Conservation (phyloP, 495 filamentous ascomycete genomes). For the Pseudoneurospora amorphoporcata region DNA sequence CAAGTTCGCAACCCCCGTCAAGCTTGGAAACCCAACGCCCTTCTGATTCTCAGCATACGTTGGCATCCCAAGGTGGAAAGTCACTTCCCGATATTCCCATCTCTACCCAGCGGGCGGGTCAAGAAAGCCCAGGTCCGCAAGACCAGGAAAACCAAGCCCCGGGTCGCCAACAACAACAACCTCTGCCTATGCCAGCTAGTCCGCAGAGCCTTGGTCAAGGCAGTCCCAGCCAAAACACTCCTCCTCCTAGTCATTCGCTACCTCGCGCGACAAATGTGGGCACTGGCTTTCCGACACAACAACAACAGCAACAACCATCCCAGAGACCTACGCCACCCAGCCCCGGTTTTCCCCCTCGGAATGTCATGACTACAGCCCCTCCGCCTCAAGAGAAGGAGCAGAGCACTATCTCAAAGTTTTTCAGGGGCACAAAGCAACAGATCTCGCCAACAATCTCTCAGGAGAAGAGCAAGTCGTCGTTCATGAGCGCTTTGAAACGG, state of each 20-base stretch:
- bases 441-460: slow-evolving; percentile 10
- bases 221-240: neutral
- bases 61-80: neutral
- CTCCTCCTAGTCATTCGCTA: neutral
- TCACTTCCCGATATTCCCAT: neutral
- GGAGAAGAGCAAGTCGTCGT: slow-evolving; percentile 18
- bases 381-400: slow-evolving; percentile 18
- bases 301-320: neutral
- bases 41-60: neutral
- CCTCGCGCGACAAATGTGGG: neutral
- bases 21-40: neutral
- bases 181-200: neutral
- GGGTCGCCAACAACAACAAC: neutral
- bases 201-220: neutral
- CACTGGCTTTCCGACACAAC: neutral
- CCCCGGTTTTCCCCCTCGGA: neutral
- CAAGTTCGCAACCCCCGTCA: neutral
- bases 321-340: neutral
- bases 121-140: neutral
- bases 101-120: neutral
- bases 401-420: slow-evolving; percentile 24
- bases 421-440: slow-evolving; percentile 17
- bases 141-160: neutral
- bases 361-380: slow-evolving; percentile 2
- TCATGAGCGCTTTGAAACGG: slow-evolving; percentile 25